Evolutionary conservation across 495 filamentous ascomycete genomes (phyloP), one percentile per base, ranked within the genome.

Genomic region (Sphaerosporella brunnea): DNA sequence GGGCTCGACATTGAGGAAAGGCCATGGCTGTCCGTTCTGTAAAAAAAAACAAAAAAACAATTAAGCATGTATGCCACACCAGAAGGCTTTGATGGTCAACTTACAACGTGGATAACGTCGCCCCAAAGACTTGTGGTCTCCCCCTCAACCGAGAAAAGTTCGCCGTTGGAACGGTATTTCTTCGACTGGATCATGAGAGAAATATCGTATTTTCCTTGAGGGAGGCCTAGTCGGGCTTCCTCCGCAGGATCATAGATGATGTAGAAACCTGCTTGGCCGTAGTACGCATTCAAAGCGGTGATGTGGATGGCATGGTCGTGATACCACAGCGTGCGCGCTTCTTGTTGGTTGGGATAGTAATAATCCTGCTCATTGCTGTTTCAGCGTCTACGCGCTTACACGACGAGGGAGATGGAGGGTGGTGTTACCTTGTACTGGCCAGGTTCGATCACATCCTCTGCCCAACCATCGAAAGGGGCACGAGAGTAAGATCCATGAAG

Each of bases 321-420:
- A 50, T 75, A 75, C 73, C 73, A 76, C n/a, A 72, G 54, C 3
- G 68, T 64, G 9, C 73, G 64, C 2, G 62, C 68, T 34, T 54
- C 45, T 45, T 74, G 67, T 26, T 54, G 51, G 61, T 74, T 75
- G 23, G 73, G 72, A 55, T 71, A 75, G 54, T 73, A 75, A 58
- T 75, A 77, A 52, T 75, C 73, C 56, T 54, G 28, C 11, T n/a
- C n/a, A n/a, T n/a, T n/a, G n/a, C n/a, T n/a, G n/a, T n/a, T n/a
- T n/a, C n/a, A n/a, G n/a, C n/a, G n/a, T n/a, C n/a, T n/a, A 36
- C 20, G 8, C 21, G 13, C 23, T 13, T 0, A 23, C 10, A 13
- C 13, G n/a, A 34, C 7, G 21, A 16, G 35, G 5, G 5, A 4
- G 21, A 2, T 47, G 9, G 9, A 28, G 40, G 9, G 7, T 28